Base-by-base conservation (phyloP, 352 stramenopile genomes). In the Thalassiosira allenii region DNA sequence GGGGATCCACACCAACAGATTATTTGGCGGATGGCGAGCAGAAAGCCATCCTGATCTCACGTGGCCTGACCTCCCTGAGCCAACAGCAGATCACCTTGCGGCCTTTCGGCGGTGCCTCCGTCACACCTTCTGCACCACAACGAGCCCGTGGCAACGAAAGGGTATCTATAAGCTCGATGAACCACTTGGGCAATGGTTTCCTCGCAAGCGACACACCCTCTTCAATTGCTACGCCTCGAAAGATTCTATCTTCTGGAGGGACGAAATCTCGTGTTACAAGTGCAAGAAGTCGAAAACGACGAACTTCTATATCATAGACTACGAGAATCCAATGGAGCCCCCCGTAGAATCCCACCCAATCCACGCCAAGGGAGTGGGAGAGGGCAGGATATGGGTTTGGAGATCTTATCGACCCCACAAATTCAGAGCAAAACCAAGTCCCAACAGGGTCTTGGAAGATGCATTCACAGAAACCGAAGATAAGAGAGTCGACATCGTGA, bases 251-350 rank as follows among this genome's bases (percentile, higher is more conserved):
- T 47, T 17, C 17, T 37, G 53, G 27, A 3, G 53, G 17, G 53
- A 62, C 23, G 53, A 62, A 33, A n/a, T 62, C 8, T 4, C 20
- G 8, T 62, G 53, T 25, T 62, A 62, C 23, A 62, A 37, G 22
- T 62, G 53, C 53, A 37, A 40, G 20, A 4, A 9, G 53, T 3
- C 53, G 6, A 5, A 32, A 30, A 37, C 53, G 6, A 17, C 20
- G 6, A 62, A 62, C 23, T 62, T 62, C 53, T 33, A 62, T 33
- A 12, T 12, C 20, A 62, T 62, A 34, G 56, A 65, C 29, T 65
- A 49, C 30, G 30, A 43, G 14, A 47, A 65, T 23, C 27, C 3
- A 25, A 47, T 8, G 2, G 56, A 65, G 17, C 56, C 56, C 3
- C 56, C 56, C 5, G 3, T 47, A 17, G 6, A 65, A 8, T 51